Base-by-base conservation (phyloP, 2,329 filamentous ascomycete species). In the Cladosporium cucumerinum region DNA sequence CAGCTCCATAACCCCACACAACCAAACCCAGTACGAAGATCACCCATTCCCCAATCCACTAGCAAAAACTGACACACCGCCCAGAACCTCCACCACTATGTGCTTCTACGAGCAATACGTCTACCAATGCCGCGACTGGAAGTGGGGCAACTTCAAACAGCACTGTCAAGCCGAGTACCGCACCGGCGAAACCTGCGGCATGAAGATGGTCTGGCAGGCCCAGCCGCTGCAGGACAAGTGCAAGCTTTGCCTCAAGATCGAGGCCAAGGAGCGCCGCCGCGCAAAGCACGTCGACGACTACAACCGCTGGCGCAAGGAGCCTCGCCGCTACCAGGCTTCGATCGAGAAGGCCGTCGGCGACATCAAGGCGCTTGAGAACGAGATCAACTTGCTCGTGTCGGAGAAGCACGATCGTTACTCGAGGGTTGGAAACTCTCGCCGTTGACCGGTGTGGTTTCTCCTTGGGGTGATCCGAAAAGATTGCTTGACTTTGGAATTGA, bases 141-240 rank as follows among this genome's bases (percentile, higher is more conserved):
- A 93, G 79, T 98, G 93, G 93, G 91, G 92, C 70, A 90, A 89
- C 81, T 97, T 97, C 82, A 88, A 91, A 70, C 87, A 93, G 78
- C 93, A 96, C 77, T 98, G 94, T 85, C 89, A 90, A 78, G 93
- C 92, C 79, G 94, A 97, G 78, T 96, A 96, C 81, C 91, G 94
- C 70, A 97, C 91, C 70, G 94, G 94, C 73, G 94, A 98, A 83
- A 97, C 94, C 43, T 98, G 94, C 80, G 94, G 94, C 67, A 90
- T 96, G 82, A 96, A 92, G 81, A 89, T 97, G 81, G 89, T 97
- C 75, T 93, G 90, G 82, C 82, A 87, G 71, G 93, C 91, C 28
- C 83, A 86, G 69, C 82, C 82, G 66, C 83, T 89, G 62, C 72
- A 77, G 51, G 85, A 86, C 63, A 86, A 87, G 72, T 98, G 94